These are phyloP conservation scores for Spinellus fusiger DNA, from an alignment of 192 early-diverging fungal species.

Conservation along the genomic window DNA sequence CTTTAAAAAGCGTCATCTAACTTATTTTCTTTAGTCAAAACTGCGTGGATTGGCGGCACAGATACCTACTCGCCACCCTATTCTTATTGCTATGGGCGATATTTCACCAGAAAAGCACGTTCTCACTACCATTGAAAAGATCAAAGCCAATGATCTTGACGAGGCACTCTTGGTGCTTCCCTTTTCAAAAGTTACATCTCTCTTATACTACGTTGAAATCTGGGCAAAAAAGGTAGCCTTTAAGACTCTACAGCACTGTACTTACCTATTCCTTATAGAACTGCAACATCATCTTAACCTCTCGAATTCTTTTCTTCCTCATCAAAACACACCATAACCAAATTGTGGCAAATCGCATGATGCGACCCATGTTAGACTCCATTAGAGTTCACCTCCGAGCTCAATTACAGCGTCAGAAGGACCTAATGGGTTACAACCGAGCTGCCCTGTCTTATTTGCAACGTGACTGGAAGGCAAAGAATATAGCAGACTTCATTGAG, in stretches of 20 bases:
- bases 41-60: constrained; percentile 29
- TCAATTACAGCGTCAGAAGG: constrained; percentile 65
- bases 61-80: constrained; percentile 54
- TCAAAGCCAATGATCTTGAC: constrained; percentile 82
- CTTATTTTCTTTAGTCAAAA: constrained; percentile 29
- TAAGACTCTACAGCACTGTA: not conserved
- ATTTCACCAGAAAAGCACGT: constrained; percentile 75
- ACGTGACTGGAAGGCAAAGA: constrained; percentile 70
- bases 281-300: constrained; percentile 73
- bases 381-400: constrained; percentile 61
- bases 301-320: constrained; percentile 80
- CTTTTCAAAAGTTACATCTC: constrained; percentile 69
- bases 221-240: constrained; percentile 72
- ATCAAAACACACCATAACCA: constrained; percentile 87
- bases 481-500: constrained; percentile 68
- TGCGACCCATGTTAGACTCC: constrained; percentile 68
- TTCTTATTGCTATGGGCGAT: constrained; percentile 57
- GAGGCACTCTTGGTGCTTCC: constrained; percentile 87
- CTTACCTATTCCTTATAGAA: constrained; percentile 30
- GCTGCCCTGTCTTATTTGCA: constrained; percentile 74
- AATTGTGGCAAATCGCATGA: constrained; percentile 73
- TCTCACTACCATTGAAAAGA: constrained; percentile 65
- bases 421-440: constrained; percentile 84
- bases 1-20: not conserved
- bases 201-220: constrained; percentile 71